Evolutionary conservation across 495 filamentous ascomycete genomes (phyloP).

Genomic region (Penicillium pulvis): DNA sequence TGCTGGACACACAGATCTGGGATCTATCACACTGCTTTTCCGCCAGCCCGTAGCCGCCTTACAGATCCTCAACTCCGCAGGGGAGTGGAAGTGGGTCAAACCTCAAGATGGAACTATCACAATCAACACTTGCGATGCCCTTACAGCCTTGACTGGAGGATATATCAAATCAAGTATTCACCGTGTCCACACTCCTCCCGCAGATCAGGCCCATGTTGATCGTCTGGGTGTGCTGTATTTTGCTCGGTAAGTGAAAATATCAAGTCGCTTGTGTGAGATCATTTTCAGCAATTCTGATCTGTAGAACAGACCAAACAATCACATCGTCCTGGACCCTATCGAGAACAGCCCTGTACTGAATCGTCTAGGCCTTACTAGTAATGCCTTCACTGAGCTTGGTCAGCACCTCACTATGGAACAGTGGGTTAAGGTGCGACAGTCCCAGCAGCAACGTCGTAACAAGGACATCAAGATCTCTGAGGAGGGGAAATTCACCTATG

Average conservation of each 20-base stretch:
- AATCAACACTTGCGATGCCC: slow-evolving; percentile 53
- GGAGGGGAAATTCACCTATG: slow-evolving; percentile 40
- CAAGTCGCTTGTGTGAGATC: background rate
- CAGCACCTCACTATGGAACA: slow-evolving; percentile 38
- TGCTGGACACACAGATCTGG: slow-evolving; percentile 43
- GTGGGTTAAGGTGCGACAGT: slow-evolving; percentile 40
- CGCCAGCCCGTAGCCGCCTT: slow-evolving; percentile 53
- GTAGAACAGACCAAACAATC: slow-evolving; percentile 33
- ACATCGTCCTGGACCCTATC: slow-evolving; percentile 44
- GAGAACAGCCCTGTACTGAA: slow-evolving; percentile 44
- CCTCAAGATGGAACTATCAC: slow-evolving; percentile 53
- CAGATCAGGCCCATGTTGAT: slow-evolving; percentile 53
- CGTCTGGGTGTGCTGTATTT: slow-evolving; percentile 53
- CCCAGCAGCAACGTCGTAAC: slow-evolving; percentile 46
- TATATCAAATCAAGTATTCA: slow-evolving; percentile 55
- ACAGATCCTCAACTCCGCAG: slow-evolving; percentile 42
- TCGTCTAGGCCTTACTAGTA: slow-evolving; percentile 40
- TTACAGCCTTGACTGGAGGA: slow-evolving; percentile 50
- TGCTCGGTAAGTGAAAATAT: slow-evolving; percentile 27
- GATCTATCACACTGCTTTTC: slow-evolving; percentile 46
- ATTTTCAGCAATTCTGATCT: background rate
- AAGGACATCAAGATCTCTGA: slow-evolving; percentile 41
- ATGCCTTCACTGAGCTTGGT: slow-evolving; percentile 35
- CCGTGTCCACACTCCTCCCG: slow-evolving; percentile 52
- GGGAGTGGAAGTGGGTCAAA: slow-evolving; percentile 44